Base-by-base conservation (phyloP, 1,284 basidiomycete species). In the Cryptococcus sp. region DNA sequence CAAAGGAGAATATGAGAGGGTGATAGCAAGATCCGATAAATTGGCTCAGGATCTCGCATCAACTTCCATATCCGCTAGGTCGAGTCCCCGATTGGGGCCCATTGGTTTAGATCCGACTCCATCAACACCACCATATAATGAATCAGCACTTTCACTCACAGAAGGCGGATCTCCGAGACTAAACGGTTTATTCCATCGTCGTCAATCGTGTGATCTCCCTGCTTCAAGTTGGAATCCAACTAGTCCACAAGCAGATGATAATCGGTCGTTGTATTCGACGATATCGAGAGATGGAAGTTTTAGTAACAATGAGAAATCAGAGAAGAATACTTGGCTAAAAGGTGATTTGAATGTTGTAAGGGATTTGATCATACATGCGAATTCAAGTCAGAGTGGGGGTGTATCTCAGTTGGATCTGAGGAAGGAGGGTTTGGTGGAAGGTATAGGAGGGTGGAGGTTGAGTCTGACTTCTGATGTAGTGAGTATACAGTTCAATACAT, bases 351-450 rank as follows among this genome's bases (percentile, higher is more conserved):
- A 56, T 30, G 63, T 64, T 11, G 61, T 63, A 23, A 57, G 68
- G 32, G 52, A 56, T 15, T 53, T 77, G 57, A 61, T 72, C 38
- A 62, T 77, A 0, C 70, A 72, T 51, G 74, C 72, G 15, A 75
- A 74, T 56, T 70, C 74, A 11, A 62, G 60, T 1, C 57, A 61
- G 0, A 62, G 52, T 1, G 67, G 65, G 5, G 70, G 67, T 13
- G 66, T 70, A 7, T 61, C 54, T 37, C 56, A 58, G 46, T 58
- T 75, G 31, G 70, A 75, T 30, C 34, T 74, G 11, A 53, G 67
- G 13, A 75, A 73, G 56, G 72, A 71, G 41, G 74, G 72, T 1
- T 66, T 64, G 32, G 70, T 73, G 7, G 67, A 73, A 36, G 72
- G 73, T 2, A 57, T 77, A 0, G 74, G 74, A 5, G 57, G 57